These are phyloP conservation scores for Tripterygium wilfordii DNA, from an alignment of 177 flowering plant genomes.

Conservation along the genomic window DNA sequence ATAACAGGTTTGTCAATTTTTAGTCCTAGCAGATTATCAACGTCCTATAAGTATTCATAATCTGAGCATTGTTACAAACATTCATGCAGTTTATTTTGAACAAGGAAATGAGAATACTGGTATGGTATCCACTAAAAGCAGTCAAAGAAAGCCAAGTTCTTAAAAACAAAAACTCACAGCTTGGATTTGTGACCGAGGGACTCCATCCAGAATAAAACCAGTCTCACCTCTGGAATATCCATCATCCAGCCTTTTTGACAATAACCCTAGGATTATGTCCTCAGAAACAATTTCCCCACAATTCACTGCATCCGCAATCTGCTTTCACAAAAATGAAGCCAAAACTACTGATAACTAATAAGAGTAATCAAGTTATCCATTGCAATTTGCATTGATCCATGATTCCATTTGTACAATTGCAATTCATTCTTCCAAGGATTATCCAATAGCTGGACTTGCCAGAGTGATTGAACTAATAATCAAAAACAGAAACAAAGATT, in stretches of 20 bases:
- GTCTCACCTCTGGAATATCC: conserved; percentile 73
- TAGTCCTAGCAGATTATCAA: too few species aligned
- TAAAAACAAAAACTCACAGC: conserved; percentile 56
- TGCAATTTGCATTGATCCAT: too few species aligned
- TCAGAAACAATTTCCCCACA: conserved; percentile 77
- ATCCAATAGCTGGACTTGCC: not conserved
- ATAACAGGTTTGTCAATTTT: too few species aligned
- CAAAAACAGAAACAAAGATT: not conserved
- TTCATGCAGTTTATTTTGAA: too few species aligned
- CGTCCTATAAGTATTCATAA: too few species aligned
- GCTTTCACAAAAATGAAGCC: not conserved
- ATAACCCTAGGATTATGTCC: conserved; percentile 64
- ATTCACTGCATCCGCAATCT: conserved; percentile 84
- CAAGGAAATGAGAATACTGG: too few species aligned
- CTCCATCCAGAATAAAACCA: conserved; percentile 55
- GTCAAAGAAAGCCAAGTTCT: not conserved
- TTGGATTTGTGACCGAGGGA: conserved; percentile 78
- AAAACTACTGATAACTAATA: not conserved
- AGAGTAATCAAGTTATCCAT: not conserved
- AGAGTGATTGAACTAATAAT: not conserved
- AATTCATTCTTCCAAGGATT: not conserved
- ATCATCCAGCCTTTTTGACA: conserved; percentile 86
- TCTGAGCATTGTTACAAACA: too few species aligned
- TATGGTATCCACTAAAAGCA: too few species aligned
- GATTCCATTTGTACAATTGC: too few species aligned